Evolutionary conservation across 1,284 basidiomycete species (phyloP).

Genomic region (Caloboletus firmus): DNA sequence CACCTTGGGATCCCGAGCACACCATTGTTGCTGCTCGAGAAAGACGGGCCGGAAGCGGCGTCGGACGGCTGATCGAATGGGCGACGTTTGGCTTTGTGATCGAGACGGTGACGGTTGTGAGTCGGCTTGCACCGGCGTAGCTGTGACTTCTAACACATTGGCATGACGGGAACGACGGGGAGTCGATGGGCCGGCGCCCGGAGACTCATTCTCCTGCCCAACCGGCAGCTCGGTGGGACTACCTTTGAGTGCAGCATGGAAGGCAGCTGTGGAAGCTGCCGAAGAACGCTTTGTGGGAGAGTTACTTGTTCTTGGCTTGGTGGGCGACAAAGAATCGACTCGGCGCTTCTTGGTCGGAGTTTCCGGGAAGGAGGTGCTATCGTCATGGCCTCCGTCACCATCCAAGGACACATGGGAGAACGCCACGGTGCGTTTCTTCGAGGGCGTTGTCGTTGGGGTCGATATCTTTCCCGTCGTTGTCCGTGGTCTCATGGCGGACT

Average conservation of each 20-base stretch:
- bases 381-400: not conserved
- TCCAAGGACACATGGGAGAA: constrained; percentile 7
- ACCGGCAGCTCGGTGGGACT: constrained; percentile 3
- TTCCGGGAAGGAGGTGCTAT: constrained; percentile 14
- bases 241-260: constrained; percentile 20
- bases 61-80: constrained; percentile 5
- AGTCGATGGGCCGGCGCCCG: constrained; percentile 26
- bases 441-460: constrained; percentile 13
- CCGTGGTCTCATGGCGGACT: constrained; percentile 13
- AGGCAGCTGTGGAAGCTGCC: constrained; percentile 16
- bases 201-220: not conserved
- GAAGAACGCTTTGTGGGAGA: constrained; percentile 13
- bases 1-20: constrained; percentile 30
- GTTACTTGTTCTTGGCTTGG: constrained; percentile 7
- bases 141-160: not conserved
- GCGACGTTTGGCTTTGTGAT: constrained; percentile 10
- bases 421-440: constrained; percentile 26
- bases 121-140: not conserved
- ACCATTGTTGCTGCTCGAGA: constrained; percentile 35
- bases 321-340: constrained; percentile 11
- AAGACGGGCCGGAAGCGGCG: constrained; percentile 32
- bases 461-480: not conserved
- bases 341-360: constrained; percentile 35
- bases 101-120: constrained; percentile 12
- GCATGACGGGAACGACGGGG: constrained; percentile 17